These are phyloP conservation scores for Rhytidiadelphus loreus DNA, from an alignment of 225 moss, liverwort and hornwort species.

Conservation along the genomic window DNA sequence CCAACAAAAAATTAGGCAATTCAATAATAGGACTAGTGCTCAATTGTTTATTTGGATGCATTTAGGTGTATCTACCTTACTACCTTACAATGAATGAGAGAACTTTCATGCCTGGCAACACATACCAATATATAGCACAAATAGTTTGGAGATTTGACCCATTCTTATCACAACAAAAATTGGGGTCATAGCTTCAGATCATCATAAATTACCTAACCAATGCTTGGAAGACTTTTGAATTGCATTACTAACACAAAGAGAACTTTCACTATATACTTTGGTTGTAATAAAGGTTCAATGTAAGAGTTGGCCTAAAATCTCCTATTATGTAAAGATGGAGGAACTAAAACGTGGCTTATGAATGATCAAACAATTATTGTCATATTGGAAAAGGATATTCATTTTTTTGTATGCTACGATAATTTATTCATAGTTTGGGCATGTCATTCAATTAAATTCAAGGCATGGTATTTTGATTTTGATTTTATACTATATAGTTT, in stretches of 20 bases:
- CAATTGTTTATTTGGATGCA: not conserved
- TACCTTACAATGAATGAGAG: not conserved
- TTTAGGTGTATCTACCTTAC: not conserved
- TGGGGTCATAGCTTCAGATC: not conserved
- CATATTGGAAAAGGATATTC: not conserved
- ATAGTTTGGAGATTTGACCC: accelerated
- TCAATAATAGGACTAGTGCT: not conserved
- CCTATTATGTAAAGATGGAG: accelerated
- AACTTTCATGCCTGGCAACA: not conserved
- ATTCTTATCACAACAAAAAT: not conserved
- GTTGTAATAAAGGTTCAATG: accelerated
- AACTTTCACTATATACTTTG: not conserved
- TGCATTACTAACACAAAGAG: not conserved
- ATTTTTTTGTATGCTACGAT: not conserved
- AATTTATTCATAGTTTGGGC: not conserved
- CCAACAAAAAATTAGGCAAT: not conserved
- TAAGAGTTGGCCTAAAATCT: not conserved
- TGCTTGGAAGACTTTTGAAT: not conserved
- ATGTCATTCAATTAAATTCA: not conserved
- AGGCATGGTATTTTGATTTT: not conserved
- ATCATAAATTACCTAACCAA: not conserved
- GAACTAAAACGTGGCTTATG: no score
- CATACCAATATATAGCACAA: not conserved
- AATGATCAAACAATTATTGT: not conserved
- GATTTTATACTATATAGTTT: not conserved